A percentile compares a stretch with the other conserved stretches of the same genome.
phyloP scores from a whole-genome alignment of 2,329 filamentous ascomycete genomes.

The Calonectria leucothoes region DNA sequence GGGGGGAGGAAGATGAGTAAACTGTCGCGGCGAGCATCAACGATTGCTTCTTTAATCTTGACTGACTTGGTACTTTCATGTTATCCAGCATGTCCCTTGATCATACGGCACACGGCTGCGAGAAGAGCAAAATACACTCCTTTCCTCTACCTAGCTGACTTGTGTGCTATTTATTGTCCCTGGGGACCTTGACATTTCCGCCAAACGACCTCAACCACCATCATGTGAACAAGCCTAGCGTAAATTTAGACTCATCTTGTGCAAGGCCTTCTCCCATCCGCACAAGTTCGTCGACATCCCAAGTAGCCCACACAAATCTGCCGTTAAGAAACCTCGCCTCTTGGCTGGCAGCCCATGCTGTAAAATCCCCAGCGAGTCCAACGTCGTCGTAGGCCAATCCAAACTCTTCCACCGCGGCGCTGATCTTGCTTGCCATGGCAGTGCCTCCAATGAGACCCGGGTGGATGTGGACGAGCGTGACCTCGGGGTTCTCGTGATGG shows the following conservation, averaged over 20 bases:
- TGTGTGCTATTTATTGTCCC: background rate
- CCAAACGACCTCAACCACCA: background rate
- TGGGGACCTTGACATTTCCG: background rate
- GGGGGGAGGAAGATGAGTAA: background rate
- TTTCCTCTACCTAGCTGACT: background rate
- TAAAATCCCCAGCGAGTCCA: constrained; percentile 53
- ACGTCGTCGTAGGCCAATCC: constrained; percentile 34
- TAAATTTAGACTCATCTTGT: constrained; percentile 31
- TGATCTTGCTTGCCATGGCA: constrained; percentile 35
- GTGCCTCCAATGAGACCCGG: constrained; percentile 53
- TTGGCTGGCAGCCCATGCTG: constrained; percentile 56
- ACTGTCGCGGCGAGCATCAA: too few species aligned
- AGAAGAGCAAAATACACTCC: background rate
- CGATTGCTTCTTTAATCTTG: background rate
- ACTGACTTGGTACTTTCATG: background rate
- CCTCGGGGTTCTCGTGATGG: constrained; percentile 50
- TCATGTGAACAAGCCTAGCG: constrained; percentile 25
- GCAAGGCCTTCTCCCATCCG: constrained; percentile 48
- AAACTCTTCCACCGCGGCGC: constrained; percentile 14
- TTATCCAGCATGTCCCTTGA: background rate
- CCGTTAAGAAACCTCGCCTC: constrained; percentile 60
- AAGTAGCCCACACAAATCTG: constrained; percentile 60
- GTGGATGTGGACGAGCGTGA: constrained; percentile 55
- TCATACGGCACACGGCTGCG: background rate
- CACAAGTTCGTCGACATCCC: constrained; percentile 64